phyloP scores from a whole-genome alignment of 163 green algal genomes.

The Prototheca cutis region DNA sequence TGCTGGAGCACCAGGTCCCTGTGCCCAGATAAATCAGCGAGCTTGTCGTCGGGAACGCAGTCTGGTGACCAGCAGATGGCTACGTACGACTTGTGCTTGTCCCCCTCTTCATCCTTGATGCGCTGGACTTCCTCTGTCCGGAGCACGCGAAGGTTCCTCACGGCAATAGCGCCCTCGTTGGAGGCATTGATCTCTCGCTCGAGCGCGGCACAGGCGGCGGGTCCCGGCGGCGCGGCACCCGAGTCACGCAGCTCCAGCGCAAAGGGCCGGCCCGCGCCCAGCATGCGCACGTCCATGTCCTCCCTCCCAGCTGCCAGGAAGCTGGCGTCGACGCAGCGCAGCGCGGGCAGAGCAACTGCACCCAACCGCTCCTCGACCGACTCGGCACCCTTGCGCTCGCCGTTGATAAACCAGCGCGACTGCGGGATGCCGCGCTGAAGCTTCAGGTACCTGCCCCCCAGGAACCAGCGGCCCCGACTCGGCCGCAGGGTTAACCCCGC shows the following conservation, averaged over 20 bases:
- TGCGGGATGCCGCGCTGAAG: conserved; percentile 30
- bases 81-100: conserved; percentile 75
- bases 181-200: conserved; percentile 9
- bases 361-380: conserved; percentile 38
- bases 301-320: conserved; percentile 55
- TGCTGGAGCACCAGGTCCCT: conserved; percentile 54
- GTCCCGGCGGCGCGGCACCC: neutral
- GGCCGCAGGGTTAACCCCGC: neutral
- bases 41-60: conserved; percentile 23
- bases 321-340: conserved; percentile 22
- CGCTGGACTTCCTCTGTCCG: conserved; percentile 1
- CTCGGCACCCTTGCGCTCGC: conserved; percentile 23
- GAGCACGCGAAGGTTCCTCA: conserved; percentile 5
- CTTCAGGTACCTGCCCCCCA: conserved; percentile 45
- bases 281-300: conserved; percentile 82
- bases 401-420: conserved; percentile 33
- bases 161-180: conserved; percentile 3
- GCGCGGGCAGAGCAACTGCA: conserved; percentile 15
- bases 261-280: conserved; percentile 71
- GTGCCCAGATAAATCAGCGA: conserved; percentile 28
- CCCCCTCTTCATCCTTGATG: conserved; percentile 58
- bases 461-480: neutral
- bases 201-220: conserved; percentile 3
- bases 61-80: conserved; percentile 47
- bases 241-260: conserved; percentile 54